phyloP scores from a whole-genome alignment of 2,329 filamentous ascomycete genomes.

The Aspergillus proliferans region DNA sequence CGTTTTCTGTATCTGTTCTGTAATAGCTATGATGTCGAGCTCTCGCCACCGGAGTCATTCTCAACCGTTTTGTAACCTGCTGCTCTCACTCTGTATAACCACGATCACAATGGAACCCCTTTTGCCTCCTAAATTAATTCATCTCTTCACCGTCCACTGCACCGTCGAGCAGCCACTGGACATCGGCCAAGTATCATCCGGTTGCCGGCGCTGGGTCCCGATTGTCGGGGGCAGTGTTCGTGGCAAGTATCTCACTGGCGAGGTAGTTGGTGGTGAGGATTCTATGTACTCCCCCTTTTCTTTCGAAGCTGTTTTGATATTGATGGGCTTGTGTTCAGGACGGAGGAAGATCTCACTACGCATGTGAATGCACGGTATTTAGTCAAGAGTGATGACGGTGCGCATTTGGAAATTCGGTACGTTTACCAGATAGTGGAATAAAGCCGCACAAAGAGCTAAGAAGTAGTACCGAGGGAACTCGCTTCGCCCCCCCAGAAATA shows the following conservation, averaged over 20 bases:
- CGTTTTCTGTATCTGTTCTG: too few species aligned
- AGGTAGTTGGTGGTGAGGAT: conserved; percentile 20
- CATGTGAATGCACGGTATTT: conserved; percentile 23
- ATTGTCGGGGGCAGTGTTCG: conserved; percentile 16
- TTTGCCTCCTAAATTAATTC: conserved; percentile 13
- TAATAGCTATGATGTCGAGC: too few species aligned
- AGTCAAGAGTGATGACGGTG: conserved; percentile 22
- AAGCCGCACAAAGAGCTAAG: not conserved
- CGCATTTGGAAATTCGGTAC: conserved; percentile 20
- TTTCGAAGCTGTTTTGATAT: not conserved
- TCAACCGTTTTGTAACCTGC: too few species aligned
- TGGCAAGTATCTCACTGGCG: conserved; percentile 17
- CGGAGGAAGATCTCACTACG: conserved; percentile 21
- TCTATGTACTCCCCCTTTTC: conserved; percentile 15
- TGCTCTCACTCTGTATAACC: too few species aligned
- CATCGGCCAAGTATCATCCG: conserved; percentile 19
- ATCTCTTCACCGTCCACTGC: conserved; percentile 20
- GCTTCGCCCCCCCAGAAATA: conserved; percentile 20
- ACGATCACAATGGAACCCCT: conserved; percentile 14
- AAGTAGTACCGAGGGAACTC: conserved; percentile 20
- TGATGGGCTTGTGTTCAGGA: conserved; percentile 8
- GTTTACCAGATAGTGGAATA: not conserved
- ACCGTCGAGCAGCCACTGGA: conserved; percentile 20
- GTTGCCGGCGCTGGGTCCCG: conserved; percentile 19
- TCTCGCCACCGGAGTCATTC: too few species aligned